Base-by-base conservation (phyloP, 106 monocot genomes). In the Dendrobium catenatum region DNA sequence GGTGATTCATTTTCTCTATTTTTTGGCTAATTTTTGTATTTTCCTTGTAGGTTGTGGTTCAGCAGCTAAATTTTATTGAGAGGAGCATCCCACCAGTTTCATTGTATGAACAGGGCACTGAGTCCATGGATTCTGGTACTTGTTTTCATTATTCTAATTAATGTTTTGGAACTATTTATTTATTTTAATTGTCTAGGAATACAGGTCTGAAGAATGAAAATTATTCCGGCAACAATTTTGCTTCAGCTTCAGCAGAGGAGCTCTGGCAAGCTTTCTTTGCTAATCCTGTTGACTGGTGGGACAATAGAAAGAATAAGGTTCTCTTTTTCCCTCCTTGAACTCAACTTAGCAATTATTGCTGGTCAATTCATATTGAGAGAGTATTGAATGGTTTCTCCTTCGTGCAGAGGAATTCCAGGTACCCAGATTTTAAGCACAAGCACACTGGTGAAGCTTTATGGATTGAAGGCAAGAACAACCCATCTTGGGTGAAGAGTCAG, bases 221-320 rank as follows among this genome's bases (percentile, higher is more conserved):
- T 56, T 81, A 84, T 77, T 16, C 44, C 8, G 54, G 85, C 41
- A 89, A 82, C 83, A 78, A 59, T 80, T 82, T 87, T 79, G 86
- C 78, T 42, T 88, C 98, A 80, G 83, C 79, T 56, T 88, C 98
- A 24, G 77, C 75, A 10, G 95, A 91, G 88, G 87, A 98, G 81
- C 86, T 91, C 26, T 98, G 98, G 98, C 95, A 98, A 84, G 93
- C 95, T 18, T 98, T 98, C 87, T 98, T 98, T 88, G 91, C 89
- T 64, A 98, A 93, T 86, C 98, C 98, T 67, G 9, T 86, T 20
- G 98, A 98, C 15, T 98, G 92, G 95, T 98, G 95, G 97, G 98
- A 98, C 80, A 95, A 98, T 47, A 86, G 98, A 77, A 82, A 76
- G 48, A 94, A 89, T 74, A 98, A 98, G 95, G 98, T 98, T 85